phyloP scores from a whole-genome alignment of 2,329 filamentous ascomycete genomes.

The Trichoderma sp. region DNA sequence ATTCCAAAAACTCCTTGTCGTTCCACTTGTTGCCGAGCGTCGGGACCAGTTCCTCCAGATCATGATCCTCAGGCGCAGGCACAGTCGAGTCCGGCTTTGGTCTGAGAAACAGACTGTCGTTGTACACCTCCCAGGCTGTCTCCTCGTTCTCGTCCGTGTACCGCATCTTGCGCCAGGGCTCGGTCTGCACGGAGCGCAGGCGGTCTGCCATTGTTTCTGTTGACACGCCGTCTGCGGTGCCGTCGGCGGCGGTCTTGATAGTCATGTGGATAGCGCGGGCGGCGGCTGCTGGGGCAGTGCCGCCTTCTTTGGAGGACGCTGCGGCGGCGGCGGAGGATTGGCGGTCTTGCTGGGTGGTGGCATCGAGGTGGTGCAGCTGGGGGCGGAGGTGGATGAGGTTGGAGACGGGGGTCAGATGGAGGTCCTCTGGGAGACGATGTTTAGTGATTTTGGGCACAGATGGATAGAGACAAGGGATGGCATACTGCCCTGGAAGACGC shows the following conservation, averaged over 20 bases:
- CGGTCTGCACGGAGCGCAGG: conserved; percentile 75
- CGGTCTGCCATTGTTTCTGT: conserved; percentile 74
- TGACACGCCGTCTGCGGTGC: conserved; percentile 60
- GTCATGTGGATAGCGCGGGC: conserved; percentile 84
- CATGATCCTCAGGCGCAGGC: conserved; percentile 29
- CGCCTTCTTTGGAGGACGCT: conserved; percentile 41
- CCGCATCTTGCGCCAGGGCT: conserved; percentile 76
- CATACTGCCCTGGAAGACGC: conserved; percentile 81
- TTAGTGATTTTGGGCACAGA: background rate
- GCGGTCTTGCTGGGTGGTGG: conserved; percentile 69
- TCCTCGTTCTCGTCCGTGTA: conserved; percentile 82
- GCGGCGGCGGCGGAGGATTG: conserved; percentile 42
- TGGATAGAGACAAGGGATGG: conserved; percentile 26
- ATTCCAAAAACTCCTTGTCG: conserved; percentile 48
- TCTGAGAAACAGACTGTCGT: conserved; percentile 63
- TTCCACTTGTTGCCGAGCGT: conserved; percentile 46
- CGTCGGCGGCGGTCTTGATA: conserved; percentile 73
- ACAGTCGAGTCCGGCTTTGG: conserved; percentile 26
- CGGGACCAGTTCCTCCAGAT: conserved; percentile 43
- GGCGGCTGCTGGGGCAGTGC: conserved; percentile 45
- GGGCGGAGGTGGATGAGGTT: conserved; percentile 87
- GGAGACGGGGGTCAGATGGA: conserved; percentile 82
- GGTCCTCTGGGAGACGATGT: conserved; percentile 58
- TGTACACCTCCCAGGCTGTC: conserved; percentile 74
- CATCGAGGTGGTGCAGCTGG: conserved; percentile 91